Conservation (phyloP, 345 rosid species). For the Gossypium raimondii region DNA sequence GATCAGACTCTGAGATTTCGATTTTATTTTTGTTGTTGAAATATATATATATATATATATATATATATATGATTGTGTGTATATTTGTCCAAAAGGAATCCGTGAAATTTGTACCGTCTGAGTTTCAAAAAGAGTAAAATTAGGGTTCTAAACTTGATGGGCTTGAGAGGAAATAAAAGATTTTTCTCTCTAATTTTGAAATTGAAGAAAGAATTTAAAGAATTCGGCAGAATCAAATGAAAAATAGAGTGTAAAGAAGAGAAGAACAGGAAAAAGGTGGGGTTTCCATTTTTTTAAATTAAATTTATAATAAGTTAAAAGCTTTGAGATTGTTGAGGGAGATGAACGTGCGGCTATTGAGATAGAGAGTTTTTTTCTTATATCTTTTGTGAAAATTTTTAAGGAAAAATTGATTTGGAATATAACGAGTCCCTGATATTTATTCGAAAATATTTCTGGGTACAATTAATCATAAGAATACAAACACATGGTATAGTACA, state of each 20-base stretch:
- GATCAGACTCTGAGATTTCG: not conserved
- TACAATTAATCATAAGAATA: no score
- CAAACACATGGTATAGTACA: no score
- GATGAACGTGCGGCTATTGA: slow-evolving; percentile 20
- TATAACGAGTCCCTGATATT: no score
- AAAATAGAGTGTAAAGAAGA: not conserved
- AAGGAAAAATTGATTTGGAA: no score
- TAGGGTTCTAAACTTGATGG: not conserved
- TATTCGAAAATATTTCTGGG: no score
- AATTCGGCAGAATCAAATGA: not conserved
- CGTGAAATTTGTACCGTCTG: not conserved
- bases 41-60: not conserved
- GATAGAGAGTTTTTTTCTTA: slow-evolving; percentile 5
- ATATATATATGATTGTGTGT: no score
- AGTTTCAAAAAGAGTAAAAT: not conserved
- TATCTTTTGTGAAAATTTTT: no score
- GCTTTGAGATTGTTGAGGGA: slow-evolving; percentile 23
- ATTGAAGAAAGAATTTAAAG: not conserved
- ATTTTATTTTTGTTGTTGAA: not conserved
- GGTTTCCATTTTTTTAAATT: no score
- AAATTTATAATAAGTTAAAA: not conserved
- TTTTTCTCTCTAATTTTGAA: not conserved
- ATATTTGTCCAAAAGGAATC: not conserved
- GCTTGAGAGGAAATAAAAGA: not conserved
- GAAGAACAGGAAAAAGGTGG: no score